Evolutionary conservation across 2,329 filamentous ascomycete species (phyloP).

Genomic region (Colletotrichum tamarilloi): DNA sequence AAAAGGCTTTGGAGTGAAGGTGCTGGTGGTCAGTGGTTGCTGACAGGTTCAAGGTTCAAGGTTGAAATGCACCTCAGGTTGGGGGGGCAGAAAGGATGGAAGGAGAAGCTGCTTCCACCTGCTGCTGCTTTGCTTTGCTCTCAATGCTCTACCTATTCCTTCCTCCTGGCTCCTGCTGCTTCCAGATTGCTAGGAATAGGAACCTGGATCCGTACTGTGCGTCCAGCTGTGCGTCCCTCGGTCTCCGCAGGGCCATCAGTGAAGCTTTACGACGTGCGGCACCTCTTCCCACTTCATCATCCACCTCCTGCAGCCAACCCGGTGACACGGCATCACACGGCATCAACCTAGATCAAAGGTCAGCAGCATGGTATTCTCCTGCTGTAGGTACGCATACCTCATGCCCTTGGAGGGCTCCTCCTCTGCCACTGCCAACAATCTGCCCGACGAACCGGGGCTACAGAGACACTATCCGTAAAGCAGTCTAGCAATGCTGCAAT

Average conservation of each 20-base stretch:
- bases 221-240: conserved; percentile 10
- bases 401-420: not conserved
- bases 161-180: not conserved
- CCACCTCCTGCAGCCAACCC: not conserved
- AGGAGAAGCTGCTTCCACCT: conserved; percentile 12
- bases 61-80: conserved; percentile 22
- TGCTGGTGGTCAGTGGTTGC: conserved; percentile 16
- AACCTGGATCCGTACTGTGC: not conserved
- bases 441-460: conserved; percentile 4
- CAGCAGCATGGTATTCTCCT: not conserved
- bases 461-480: not conserved
- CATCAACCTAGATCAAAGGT: conserved; percentile 14
- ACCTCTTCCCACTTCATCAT: not conserved
- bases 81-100: conserved; percentile 2
- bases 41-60: conserved; percentile 30
- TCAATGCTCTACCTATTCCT: not conserved
- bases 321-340: conserved; percentile 12
- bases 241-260: conserved; percentile 26
- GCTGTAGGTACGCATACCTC: not conserved
- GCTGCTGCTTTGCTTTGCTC: not conserved
- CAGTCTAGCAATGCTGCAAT: not conserved
- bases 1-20: not conserved
- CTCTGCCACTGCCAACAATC: not conserved
- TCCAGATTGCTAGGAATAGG: not conserved
- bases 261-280: conserved; percentile 18